phyloP scores from a whole-genome alignment of 495 filamentous ascomycete species.

The Aspergillus cristatus region DNA sequence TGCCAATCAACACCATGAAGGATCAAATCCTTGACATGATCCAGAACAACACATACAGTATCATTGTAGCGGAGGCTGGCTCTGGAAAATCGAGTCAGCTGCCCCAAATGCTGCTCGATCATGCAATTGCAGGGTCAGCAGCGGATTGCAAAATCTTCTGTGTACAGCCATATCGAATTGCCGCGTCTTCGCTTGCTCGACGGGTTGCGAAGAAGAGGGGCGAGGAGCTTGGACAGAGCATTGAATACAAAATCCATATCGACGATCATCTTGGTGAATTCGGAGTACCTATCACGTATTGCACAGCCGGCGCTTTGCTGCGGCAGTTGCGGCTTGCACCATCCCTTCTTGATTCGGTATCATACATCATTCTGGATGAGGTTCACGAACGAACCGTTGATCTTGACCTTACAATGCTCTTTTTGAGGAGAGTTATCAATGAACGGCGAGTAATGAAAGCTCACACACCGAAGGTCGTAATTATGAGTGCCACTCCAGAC shows the following conservation, averaged over 20 bases:
- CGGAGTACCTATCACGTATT: slow-evolving; percentile 44
- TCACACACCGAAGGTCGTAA: slow-evolving; percentile 39
- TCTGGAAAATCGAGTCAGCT: slow-evolving; percentile 55
- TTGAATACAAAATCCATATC: slow-evolving; percentile 49
- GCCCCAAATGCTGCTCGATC: slow-evolving; percentile 49
- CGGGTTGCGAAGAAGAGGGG: slow-evolving; percentile 47
- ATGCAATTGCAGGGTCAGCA: slow-evolving; percentile 25
- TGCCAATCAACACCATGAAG: slow-evolving; percentile 43
- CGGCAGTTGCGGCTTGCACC: slow-evolving; percentile 36
- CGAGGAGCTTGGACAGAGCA: slow-evolving; percentile 35
- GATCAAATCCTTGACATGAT: slow-evolving; percentile 38
- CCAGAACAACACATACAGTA: slow-evolving; percentile 38
- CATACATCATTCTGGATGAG: slow-evolving; percentile 52
- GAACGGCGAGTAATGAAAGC: slow-evolving; percentile 24
- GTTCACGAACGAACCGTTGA: slow-evolving; percentile 50
- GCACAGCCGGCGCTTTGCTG: slow-evolving; percentile 48
- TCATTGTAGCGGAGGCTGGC: slow-evolving; percentile 49
- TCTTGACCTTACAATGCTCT: slow-evolving; percentile 47
- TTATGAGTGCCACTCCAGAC: slow-evolving; percentile 55
- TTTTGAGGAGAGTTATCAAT: slow-evolving; percentile 39
- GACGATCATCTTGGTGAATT: slow-evolving; percentile 17
- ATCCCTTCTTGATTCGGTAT: slow-evolving; percentile 30
- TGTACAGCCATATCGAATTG: slow-evolving; percentile 50
- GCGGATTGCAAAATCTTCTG: slow-evolving; percentile 31
- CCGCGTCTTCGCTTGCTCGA: slow-evolving; percentile 43